Base-by-base conservation (phyloP, 108 stramenopile species). In the Craspedostauros australis region DNA sequence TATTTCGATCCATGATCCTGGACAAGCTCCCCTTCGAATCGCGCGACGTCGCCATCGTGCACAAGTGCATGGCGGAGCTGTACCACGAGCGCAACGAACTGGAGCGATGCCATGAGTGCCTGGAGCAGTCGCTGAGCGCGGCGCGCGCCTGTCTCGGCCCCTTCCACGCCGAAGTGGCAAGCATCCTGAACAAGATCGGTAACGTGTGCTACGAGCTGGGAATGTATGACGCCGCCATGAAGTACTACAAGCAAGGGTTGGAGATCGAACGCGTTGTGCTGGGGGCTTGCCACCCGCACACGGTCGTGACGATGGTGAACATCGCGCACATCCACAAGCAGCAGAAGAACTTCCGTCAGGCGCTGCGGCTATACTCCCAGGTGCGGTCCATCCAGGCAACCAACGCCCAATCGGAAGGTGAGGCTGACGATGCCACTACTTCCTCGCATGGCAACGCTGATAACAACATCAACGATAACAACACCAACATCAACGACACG, bases 251-350 rank as follows among this genome's bases (percentile, higher is more conserved):
- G 44, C 49, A 75, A 32, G 83, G 83, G 0, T 59, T 84, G n/a
- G 65, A 70, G 18, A 75, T 84, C 2, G 82, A 84, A 56, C 60
- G 75, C 14, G 46, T 65, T 3, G 72, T 76, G 22, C 52, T 79
- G 27, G 65, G 71, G 20, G n/a, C 16, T 8, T 51, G 46, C 39
- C 72, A 79, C 39, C 73, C 75, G 5, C 71, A 79, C 28, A 72
- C 75, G 42, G 57, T 72, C 20, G 77, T 84, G 4, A 84, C 82
- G 2, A 46, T 79, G 50, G 72, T 75, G n/a, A 84, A 84, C 41
- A 79, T 84, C 68, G 82, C 60, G 1, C 82, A 84, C 42, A 79
- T 74, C n/a, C 55, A 84, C 51, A 77, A 59, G 46, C 41, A 63
- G 12, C 63, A 56, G 14, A 69, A 65, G 2, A 50, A 76, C 4